Conservation (phyloP, 208 protist genomes). For the Balamuthia mandrillaris region DNA sequence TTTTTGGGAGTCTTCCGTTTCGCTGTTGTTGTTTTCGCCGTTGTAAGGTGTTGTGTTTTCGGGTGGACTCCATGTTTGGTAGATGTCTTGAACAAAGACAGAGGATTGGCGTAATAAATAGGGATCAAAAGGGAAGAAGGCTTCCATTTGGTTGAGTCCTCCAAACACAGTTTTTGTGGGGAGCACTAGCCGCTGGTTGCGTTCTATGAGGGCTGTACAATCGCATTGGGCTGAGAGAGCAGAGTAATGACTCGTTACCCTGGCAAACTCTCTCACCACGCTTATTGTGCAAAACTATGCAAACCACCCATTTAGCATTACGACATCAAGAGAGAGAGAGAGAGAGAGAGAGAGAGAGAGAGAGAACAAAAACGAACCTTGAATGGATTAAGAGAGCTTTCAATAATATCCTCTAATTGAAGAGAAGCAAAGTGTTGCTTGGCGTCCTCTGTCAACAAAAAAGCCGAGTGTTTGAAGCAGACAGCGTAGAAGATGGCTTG, state of each 20-base stretch:
- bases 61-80: slow-evolving; percentile 27
- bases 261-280: slow-evolving; percentile 30
- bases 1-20: too few species aligned
- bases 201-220: slow-evolving; percentile 33
- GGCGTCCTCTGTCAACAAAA: not conserved
- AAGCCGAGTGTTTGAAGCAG: slow-evolving; percentile 48
- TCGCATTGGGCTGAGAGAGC: not conserved
- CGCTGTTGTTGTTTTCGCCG: too few species aligned
- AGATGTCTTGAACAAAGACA: slow-evolving; percentile 7
- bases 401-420: not conserved
- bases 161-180: slow-evolving; percentile 33
- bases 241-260: not conserved
- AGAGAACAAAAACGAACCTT: slow-evolving; percentile 37
- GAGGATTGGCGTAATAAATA: slow-evolving; percentile 47
- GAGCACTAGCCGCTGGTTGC: slow-evolving; percentile 44
- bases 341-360: not conserved
- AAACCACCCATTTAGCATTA: too few species aligned
- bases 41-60: too few species aligned
- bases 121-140: slow-evolving; percentile 65
- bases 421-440: not conserved
- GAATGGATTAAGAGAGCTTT: slow-evolving; percentile 47
- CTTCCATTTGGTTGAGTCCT: slow-evolving; percentile 51
- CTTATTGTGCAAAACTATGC: slow-evolving; percentile 15
- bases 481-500: slow-evolving; percentile 60
- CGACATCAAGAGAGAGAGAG: not conserved